Evolutionary conservation across 495 filamentous ascomycete species (phyloP).

Genomic region (Cercophora newfieldiana): DNA sequence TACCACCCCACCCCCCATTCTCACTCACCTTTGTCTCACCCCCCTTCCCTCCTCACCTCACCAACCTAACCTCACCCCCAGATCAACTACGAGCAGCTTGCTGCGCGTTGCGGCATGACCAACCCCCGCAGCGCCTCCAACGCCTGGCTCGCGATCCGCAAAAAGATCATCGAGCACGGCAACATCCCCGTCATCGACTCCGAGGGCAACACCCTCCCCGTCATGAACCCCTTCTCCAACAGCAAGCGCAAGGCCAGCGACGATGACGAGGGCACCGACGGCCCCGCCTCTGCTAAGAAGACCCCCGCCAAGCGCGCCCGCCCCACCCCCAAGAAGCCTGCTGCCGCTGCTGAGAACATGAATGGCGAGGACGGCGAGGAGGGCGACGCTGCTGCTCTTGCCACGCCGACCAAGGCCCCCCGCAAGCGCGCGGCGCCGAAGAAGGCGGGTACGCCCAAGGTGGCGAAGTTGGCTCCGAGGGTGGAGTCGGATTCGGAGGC

Average conservation of each 20-base stretch:
- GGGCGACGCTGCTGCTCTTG: neutral
- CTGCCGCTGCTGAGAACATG: neutral
- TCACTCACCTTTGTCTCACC: neutral
- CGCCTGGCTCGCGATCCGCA: slow-evolving; percentile 11
- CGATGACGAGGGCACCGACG: neutral
- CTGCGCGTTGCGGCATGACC: slow-evolving; percentile 11
- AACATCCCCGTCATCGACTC: neutral
- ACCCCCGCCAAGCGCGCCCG: neutral
- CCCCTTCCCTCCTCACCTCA: neutral
- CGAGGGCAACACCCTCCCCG: neutral
- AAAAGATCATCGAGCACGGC: slow-evolving; percentile 8
- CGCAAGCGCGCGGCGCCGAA: neutral
- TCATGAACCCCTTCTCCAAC: neutral
- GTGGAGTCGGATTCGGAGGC: neutral
- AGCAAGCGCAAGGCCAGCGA: neutral
- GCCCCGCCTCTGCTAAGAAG: neutral
- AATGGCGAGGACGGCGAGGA: neutral
- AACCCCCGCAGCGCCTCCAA: slow-evolving; percentile 18
- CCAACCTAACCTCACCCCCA: neutral
- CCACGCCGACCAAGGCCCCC: neutral
- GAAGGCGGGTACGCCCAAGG: slow-evolving; percentile 11
- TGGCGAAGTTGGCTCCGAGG: too few species aligned
- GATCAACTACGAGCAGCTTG: slow-evolving; percentile 3
- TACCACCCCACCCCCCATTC: neutral
- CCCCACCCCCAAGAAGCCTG: neutral